Base-by-base conservation (phyloP, 345 rosid species). In the Lepidium africanum region DNA sequence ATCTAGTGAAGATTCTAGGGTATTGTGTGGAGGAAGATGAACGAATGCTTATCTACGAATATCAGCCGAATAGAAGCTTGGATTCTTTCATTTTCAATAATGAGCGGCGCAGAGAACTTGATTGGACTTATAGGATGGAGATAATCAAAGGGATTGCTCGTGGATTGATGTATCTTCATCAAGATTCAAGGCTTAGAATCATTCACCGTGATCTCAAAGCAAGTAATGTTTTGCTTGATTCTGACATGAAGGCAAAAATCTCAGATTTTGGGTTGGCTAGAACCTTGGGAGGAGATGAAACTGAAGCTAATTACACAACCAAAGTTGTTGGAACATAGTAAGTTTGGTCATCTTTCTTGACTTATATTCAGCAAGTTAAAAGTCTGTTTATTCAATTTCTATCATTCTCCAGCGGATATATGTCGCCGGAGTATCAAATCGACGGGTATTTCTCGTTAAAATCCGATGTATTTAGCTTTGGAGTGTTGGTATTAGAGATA, bases 41-140 rank as follows among this genome's bases (percentile, higher is more conserved):
- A 52, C 68, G 75, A 59, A 79, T 86, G 42, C 73, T 86, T 12
- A 64, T 86, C 10, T 86, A 86, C 32, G 89, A 86, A 38, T 78
- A 74, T 56, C 72, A 81, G 61, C 58, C 78, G 0, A 82, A 86
- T 12, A 75, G 38, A 76, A 86, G 85, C 79, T 67, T 84, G 25
- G 85, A 84, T 1, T 67, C 9, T 42, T 63, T 75, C 49, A 52
- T 75, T 36, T 75, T 69, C 5, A 55, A 49, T 50, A 73, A 73
- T 41, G 72, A 73, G 13, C 70, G 0, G 14, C 21, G 27, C 74
- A 59, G 37, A 68, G 74, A 37, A 33, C 73, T 51, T 46, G 66
- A 77, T 40, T 77, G 80, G 80, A 42, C 58, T 59, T 66, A 62
- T 60, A 48, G 80, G 0, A 7, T 45, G 10, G 75, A 77, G 6